Conservation (phyloP, 768 basidiomycete genomes). For the Lactarius pseudohatsudake region DNA sequence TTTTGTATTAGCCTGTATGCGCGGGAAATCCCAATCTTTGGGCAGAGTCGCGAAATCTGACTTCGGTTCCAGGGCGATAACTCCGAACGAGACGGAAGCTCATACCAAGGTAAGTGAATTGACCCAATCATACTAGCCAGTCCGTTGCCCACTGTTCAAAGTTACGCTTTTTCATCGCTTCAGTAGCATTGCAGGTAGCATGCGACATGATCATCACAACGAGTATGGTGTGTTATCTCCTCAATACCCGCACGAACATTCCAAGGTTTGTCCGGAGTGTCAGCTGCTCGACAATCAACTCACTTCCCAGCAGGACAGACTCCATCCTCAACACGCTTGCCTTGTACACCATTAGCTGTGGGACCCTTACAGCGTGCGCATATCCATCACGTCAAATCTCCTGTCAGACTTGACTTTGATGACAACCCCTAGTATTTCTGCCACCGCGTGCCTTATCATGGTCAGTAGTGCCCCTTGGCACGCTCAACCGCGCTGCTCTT, state of each 20-base stretch:
- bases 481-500: not conserved
- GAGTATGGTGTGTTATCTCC: slow-evolving; percentile 1
- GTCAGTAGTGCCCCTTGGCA: not conserved
- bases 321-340: slow-evolving; percentile 2
- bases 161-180: slow-evolving; percentile 7
- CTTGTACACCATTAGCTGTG: slow-evolving; percentile 5
- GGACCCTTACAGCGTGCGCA: slow-evolving; percentile 5
- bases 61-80: not conserved
- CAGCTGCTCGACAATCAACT: not conserved
- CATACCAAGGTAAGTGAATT: not conserved
- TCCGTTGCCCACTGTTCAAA: not conserved
- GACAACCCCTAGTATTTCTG: not conserved
- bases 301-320: not conserved
- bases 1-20: not conserved
- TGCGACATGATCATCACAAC: slow-evolving; percentile 4
- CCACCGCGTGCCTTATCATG: not conserved
- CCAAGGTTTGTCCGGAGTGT: not conserved
- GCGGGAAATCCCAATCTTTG: not conserved
- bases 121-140: not conserved
- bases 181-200: slow-evolving; percentile 1
- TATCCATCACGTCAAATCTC: not conserved
- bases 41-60: not conserved
- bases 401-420: not conserved
- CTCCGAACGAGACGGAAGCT: not conserved
- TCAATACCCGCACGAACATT: not conserved